Percentiles rank a stretch among this genome's conserved stretches.
These are phyloP conservation scores for Hordeum pubiflorum DNA, from an alignment of 202 grass and related monocot species.

Conservation along the genomic window DNA sequence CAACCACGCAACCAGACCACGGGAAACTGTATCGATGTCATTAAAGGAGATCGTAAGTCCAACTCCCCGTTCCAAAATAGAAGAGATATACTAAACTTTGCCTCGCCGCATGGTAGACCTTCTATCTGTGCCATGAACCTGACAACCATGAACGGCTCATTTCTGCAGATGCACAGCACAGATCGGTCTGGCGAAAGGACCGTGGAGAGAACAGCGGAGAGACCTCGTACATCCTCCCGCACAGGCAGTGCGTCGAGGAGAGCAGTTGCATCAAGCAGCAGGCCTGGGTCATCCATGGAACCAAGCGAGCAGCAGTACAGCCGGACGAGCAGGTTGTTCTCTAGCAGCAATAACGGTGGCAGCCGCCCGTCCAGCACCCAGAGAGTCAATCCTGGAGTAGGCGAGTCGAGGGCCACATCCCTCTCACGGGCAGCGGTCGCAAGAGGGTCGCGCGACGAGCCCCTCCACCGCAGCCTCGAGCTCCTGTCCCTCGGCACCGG, in stretches of 20 bases:
- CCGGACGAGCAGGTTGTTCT: conserved; percentile 58
- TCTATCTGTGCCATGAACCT: background rate
- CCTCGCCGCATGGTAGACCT: background rate
- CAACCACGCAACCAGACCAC: conserved; percentile 34
- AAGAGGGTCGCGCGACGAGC: conserved; percentile 58
- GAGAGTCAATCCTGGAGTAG: conserved; percentile 50
- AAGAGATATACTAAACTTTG: background rate
- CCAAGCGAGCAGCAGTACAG: conserved; percentile 51
- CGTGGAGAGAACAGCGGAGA: conserved; percentile 27
- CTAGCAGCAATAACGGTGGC: conserved; percentile 41
- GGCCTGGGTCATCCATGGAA: conserved; percentile 45
- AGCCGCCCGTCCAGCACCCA: conserved; percentile 61
- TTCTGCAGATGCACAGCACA: conserved; percentile 55
- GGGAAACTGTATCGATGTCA: conserved; percentile 46
- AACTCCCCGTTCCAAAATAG: conserved; percentile 1
- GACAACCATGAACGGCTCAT: background rate
- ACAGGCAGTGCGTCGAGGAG: conserved; percentile 68
- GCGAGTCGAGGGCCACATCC: conserved; percentile 54
- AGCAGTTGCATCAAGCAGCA: conserved; percentile 61
- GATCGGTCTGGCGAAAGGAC: conserved; percentile 75
- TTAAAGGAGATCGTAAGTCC: conserved; percentile 55
- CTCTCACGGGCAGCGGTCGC: conserved; percentile 45
- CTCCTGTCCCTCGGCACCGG: conserved; percentile 65
- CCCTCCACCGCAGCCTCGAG: conserved; percentile 68
- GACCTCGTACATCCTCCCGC: conserved; percentile 56